Conservation (phyloP, 2,329 filamentous ascomycete species). For the Chrysoporthe cubensis region DNA sequence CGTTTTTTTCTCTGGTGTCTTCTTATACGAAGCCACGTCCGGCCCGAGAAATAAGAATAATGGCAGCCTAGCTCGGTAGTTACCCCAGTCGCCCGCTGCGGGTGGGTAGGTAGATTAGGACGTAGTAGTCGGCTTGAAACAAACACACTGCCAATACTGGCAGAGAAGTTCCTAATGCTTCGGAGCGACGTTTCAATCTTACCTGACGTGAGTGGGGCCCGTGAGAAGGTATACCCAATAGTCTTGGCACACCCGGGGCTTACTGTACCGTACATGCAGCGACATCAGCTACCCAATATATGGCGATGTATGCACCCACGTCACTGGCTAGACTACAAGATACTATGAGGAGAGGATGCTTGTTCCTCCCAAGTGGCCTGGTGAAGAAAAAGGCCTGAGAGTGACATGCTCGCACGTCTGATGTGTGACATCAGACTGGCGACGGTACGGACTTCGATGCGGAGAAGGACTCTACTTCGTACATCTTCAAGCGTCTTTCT, state of each 20-base stretch:
- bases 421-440: neutral
- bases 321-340: no score
- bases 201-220: neutral
- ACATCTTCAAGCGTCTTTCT: neutral
- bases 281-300: neutral
- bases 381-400: neutral
- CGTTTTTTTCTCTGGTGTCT: neutral
- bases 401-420: neutral
- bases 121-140: slow-evolving; percentile 6
- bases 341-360: neutral
- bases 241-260: neutral
- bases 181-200: neutral
- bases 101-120: neutral
- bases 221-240: neutral
- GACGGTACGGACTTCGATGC: neutral
- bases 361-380: neutral
- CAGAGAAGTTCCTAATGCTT: neutral
- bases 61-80: neutral
- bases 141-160: neutral
- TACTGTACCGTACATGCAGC: neutral
- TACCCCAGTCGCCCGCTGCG: neutral
- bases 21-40: slow-evolving; percentile 10
- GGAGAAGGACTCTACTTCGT: neutral
- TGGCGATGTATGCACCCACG: neutral
- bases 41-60: slow-evolving; percentile 1